A percentile compares a stretch with the other conserved stretches of the same genome.
Conservation (phyloP, 768 basidiomycete genomes). For the Solioccasus polychromus region DNA sequence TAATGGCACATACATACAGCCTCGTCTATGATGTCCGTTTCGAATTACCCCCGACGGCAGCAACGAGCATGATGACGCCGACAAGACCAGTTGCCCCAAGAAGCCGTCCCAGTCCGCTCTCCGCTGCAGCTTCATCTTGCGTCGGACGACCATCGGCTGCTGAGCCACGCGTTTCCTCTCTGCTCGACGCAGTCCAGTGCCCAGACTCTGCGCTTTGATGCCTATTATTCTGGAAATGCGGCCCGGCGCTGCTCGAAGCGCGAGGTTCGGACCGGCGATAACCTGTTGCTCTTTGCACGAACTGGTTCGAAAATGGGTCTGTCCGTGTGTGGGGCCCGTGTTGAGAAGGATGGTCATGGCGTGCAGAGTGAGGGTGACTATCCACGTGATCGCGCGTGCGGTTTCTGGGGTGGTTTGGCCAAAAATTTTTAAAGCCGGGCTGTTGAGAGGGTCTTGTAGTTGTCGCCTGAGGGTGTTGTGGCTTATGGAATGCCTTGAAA, state of each 20-base stretch:
- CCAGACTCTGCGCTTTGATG: constrained; percentile 2
- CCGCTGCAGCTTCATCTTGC: constrained; percentile 21
- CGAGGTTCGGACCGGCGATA: constrained; percentile 3
- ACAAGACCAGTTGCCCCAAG: constrained; percentile 29
- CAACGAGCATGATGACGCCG: constrained; percentile 25
- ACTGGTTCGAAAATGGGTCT: constrained; percentile 25
- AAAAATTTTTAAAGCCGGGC: constrained; percentile 23
- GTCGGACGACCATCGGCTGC: constrained; percentile 10
- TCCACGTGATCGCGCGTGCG: constrained; percentile 14
- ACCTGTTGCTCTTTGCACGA: constrained; percentile 29
- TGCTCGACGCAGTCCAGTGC: constrained; percentile 6
- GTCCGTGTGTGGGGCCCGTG: constrained; percentile 3
- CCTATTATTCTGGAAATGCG: background rate
- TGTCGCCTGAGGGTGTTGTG: constrained; percentile 31
- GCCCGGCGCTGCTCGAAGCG: background rate
- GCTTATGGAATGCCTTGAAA: constrained; percentile 1
- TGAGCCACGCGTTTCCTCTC: constrained; percentile 1
- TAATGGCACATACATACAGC: background rate
- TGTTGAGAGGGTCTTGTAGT: constrained; percentile 25
- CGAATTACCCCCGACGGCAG: constrained; percentile 15
- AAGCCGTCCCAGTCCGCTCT: constrained; percentile 25
- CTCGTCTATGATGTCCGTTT: constrained; percentile 14
- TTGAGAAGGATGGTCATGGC: constrained; percentile 11
- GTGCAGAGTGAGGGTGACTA: constrained; percentile 7
- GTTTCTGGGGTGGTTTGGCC: constrained; percentile 25